Conservation (phyloP, 768 basidiomycete species). For the Russula compacta region DNA sequence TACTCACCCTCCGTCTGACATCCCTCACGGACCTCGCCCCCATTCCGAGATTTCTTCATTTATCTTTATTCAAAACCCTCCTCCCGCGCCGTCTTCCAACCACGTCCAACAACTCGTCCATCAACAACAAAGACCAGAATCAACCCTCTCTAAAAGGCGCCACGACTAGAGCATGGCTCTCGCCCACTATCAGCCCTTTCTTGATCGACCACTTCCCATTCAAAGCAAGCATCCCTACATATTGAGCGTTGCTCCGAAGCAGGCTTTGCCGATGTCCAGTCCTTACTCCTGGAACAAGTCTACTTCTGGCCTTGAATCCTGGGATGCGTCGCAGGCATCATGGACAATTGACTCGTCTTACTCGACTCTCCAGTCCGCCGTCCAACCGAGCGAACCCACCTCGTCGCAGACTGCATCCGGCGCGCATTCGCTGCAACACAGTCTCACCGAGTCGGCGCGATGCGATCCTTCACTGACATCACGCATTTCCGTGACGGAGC, state of each 20-base stretch:
- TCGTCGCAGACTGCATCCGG: slow-evolving; percentile 6
- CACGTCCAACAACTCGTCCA: neutral
- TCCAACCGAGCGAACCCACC: slow-evolving; percentile 8
- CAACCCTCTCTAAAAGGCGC: slow-evolving; percentile 13
- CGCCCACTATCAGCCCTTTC: slow-evolving; percentile 18
- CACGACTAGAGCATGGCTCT: slow-evolving; percentile 17
- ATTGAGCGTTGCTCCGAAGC: slow-evolving; percentile 7
- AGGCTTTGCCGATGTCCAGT: slow-evolving; percentile 12
- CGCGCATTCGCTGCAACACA: slow-evolving; percentile 8
- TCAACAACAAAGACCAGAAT: neutral
- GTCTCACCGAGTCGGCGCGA: slow-evolving; percentile 14
- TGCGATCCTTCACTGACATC: slow-evolving; percentile 14
- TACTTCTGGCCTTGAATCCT: slow-evolving; percentile 6
- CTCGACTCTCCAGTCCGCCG: slow-evolving; percentile 17
- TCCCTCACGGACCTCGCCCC: slow-evolving; percentile 10
- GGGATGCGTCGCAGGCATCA: slow-evolving; percentile 15
- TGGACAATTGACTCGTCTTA: slow-evolving; percentile 19
- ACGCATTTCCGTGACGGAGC: slow-evolving; percentile 8
- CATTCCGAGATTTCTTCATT: slow-evolving; percentile 7
- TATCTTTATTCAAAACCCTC: slow-evolving; percentile 5
- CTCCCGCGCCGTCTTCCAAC: too few relatives aligned
- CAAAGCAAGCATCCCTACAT: slow-evolving; percentile 18
- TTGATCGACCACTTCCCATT: slow-evolving; percentile 15
- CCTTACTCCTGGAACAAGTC: slow-evolving; percentile 18
- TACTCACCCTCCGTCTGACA: slow-evolving; percentile 4